A percentile compares a stretch with the other conserved stretches of the same genome.
Conservation (phyloP, 2,329 filamentous ascomycete species). For the Harringtonia lauricola region DNA sequence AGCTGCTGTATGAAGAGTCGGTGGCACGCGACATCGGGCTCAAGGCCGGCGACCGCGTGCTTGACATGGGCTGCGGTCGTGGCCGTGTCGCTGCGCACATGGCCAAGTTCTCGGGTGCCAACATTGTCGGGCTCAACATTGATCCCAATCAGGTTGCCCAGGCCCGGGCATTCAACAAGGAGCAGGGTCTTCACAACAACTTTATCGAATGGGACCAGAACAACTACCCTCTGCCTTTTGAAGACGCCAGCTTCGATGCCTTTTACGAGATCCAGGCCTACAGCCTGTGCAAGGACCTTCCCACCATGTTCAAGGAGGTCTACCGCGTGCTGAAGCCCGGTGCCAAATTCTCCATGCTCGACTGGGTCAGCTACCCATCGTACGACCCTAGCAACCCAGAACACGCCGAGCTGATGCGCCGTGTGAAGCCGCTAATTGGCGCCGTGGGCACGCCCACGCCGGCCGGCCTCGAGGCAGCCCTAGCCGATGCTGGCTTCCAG, state of each 20-base stretch:
- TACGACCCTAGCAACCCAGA: slow-evolving; percentile 34
- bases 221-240: slow-evolving; percentile 37
- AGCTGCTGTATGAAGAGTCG: slow-evolving; percentile 40
- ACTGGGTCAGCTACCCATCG: slow-evolving; percentile 40
- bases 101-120: slow-evolving; percentile 32
- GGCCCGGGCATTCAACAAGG: slow-evolving; percentile 30
- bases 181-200: slow-evolving; percentile 30
- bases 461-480: slow-evolving; percentile 30
- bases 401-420: slow-evolving; percentile 39
- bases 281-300: slow-evolving; percentile 38
- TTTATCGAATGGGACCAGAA: slow-evolving; percentile 42
- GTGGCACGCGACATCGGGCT: slow-evolving; percentile 35
- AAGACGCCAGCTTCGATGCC: slow-evolving; percentile 34
- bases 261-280: slow-evolving; percentile 48
- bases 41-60: slow-evolving; percentile 30
- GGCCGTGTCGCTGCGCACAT: slow-evolving; percentile 43
- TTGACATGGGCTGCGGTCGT: slow-evolving; percentile 41
- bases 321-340: slow-evolving; percentile 38
- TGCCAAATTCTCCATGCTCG: slow-evolving; percentile 35
- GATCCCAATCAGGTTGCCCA: slow-evolving; percentile 40
- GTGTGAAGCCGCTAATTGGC: slow-evolving; percentile 43
- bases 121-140: slow-evolving; percentile 41
- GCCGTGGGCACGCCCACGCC: slow-evolving; percentile 43
- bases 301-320: slow-evolving; percentile 34
- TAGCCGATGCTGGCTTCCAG: slow-evolving; percentile 33